A percentile compares a stretch with the other conserved stretches of the same genome.
phyloP scores from a whole-genome alignment of 139 green algal species.

The Chlamydomonas incerta region DNA sequence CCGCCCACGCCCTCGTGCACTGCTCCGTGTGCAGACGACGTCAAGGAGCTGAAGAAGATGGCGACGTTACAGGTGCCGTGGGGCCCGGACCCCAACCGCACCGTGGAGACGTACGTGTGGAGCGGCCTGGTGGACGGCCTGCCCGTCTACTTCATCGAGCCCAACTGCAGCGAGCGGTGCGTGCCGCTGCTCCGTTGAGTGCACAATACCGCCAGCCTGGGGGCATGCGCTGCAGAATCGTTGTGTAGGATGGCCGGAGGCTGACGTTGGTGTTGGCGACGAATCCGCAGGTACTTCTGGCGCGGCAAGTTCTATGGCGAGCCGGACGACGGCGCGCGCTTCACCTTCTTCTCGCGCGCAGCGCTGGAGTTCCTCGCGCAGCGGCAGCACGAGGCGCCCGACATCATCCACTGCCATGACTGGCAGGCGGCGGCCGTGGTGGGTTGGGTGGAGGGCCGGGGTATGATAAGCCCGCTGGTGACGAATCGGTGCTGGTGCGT shows the following conservation, averaged over 20 bases:
- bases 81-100: slow-evolving; percentile 17
- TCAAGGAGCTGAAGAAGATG: slow-evolving; percentile 46
- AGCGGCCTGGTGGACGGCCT: slow-evolving; percentile 61
- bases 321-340: slow-evolving; percentile 59
- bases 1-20: too few species aligned
- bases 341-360: slow-evolving; percentile 63
- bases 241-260: too few species aligned
- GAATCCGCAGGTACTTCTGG: slow-evolving; percentile 45
- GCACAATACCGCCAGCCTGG: too few species aligned
- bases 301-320: slow-evolving; percentile 49
- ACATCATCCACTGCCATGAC: slow-evolving; percentile 89
- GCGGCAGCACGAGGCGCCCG: slow-evolving; percentile 52
- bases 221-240: too few species aligned
- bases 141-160: slow-evolving; percentile 61
- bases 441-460: too few species aligned
- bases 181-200: too few species aligned
- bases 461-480: too few species aligned
- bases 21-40: slow-evolving; percentile 6
- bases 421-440: slow-evolving; percentile 84
- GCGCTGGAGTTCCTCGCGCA: slow-evolving; percentile 85
- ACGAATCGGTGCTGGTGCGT: too few species aligned
- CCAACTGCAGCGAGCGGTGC: neutral
- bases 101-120: slow-evolving; percentile 58
- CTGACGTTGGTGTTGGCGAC: too few species aligned
- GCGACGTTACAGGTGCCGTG: slow-evolving; percentile 38